A percentile compares a stretch with the other conserved stretches of the same genome.
phyloP scores from a whole-genome alignment of 2,329 filamentous ascomycete genomes.

The Harringtonia lauricola region DNA sequence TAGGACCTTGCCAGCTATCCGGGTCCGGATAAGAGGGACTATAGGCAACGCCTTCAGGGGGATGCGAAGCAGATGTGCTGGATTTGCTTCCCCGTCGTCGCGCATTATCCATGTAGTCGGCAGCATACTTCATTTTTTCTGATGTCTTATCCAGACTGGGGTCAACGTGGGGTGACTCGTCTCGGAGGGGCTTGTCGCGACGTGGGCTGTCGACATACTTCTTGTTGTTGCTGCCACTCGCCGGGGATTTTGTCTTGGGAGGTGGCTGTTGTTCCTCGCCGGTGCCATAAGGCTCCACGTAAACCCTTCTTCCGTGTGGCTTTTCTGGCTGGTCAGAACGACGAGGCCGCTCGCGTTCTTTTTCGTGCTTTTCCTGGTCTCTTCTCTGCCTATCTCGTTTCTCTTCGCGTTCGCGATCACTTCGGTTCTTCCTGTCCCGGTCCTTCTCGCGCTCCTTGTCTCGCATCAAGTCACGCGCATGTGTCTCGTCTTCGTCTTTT shows the following conservation, averaged over 20 bases:
- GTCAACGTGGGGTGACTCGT: conserved; percentile 6
- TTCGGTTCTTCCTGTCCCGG: conserved; percentile 15
- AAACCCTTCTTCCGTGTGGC: conserved; percentile 13
- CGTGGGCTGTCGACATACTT: conserved; percentile 16
- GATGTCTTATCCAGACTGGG: conserved; percentile 6
- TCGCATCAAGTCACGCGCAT: conserved; percentile 15
- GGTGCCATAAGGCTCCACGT: conserved; percentile 15
- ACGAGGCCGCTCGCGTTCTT: conserved; percentile 14
- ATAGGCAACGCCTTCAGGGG: conserved; percentile 1
- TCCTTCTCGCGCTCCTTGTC: conserved; percentile 23
- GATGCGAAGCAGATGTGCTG: neutral
- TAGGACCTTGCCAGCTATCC: conserved; percentile 4
- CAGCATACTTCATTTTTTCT: conserved; percentile 10
- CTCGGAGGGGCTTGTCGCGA: conserved; percentile 11
- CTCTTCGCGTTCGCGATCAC: conserved; percentile 16
- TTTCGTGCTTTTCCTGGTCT: conserved; percentile 16
- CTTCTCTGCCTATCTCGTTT: conserved; percentile 25
- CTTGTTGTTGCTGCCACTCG: conserved; percentile 14
- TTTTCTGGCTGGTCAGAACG: conserved; percentile 17
- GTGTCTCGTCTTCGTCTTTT: conserved; percentile 18
- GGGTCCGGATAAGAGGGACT: conserved; percentile 11
- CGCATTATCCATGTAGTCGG: conserved; percentile 12
- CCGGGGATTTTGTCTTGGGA: conserved; percentile 15
- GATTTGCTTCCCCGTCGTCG: conserved; percentile 10
- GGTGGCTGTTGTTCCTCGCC: conserved; percentile 16